Evolutionary conservation across 2,329 filamentous ascomycete species (phyloP), one percentile per base, ranked within the genome.

Genomic region (Xylaria sp.): DNA sequence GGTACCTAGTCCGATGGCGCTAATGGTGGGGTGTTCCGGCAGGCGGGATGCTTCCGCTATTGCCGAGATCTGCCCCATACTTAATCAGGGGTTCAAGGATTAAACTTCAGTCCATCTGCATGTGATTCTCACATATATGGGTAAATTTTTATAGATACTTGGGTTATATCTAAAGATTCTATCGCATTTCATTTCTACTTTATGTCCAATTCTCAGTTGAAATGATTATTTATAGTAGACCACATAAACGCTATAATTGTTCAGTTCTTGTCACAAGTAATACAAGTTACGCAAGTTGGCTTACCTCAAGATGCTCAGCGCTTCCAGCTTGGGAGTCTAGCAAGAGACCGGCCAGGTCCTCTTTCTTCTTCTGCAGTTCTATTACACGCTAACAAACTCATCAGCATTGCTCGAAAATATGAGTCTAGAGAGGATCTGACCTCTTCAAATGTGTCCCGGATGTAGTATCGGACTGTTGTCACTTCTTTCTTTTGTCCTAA

Each of bases 391-490:
- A 38, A 11, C 0, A 42, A 10, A 51, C 10, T 5, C 44, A 31
- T 65, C 23, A 65, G 54, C 44, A 44, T 31, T 13, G 23, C 38
- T 31, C 31, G 6, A 17, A 4, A 33, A 54, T 36, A 20, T 13
- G 7, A 20, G 26, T 20, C 11, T 4, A 17, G 3, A 15, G 17
- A n/a, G 17, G 10, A 11, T 1, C 7, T 23, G 7, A 77, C 77
- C 71, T 81, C 75, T 69, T 84, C 82, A 17, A 83, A 80, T 0
- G 80, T 80, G 28, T 80, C 74, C 2, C 75, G 69, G 7, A 84
- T 74, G 20, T 79, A 78, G 23, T 81, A 81, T 1, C 80, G 77
- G 0, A 83, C 68, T 0, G 78, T 82, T 0, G 77, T 81, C 0
- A 84, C 79, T 46, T 78, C 74, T 31, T 71, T 74, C 0, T 53